Evolutionary conservation across 2,329 filamentous ascomycete species (phyloP), one percentile per base, ranked within the genome.

Genomic region (Colletotrichum orchidophilum): DNA sequence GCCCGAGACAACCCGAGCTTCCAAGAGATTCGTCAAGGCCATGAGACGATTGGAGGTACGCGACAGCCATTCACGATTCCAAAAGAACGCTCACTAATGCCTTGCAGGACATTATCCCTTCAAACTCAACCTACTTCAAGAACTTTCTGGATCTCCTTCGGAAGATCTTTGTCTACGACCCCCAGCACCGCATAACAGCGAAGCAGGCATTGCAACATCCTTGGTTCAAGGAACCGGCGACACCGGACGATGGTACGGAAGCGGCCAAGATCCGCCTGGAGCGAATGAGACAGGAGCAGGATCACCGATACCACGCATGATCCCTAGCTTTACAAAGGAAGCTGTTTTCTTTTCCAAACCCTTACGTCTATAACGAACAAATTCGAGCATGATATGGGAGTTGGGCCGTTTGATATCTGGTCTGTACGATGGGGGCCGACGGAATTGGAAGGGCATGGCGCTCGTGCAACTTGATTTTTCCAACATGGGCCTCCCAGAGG

Each of bases 101-200:
- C 3, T 13, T 63, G 12, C 52, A 92, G 90, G 90, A 92, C 72
- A 92, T 92, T 63, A 91, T 92, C 50, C 90, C 90, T 0, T 82
- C 83, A 5, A 89, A 83, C 73, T 90, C 82, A 71, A 83, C 83
- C 13, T 93, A 92, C 79, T 82, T 91, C 68, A 85, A 84, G 71
- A 87, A 89, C 72, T 92, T 93, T 75, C 80, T 92, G 58, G 90
- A 92, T 77, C 83, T 93, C 11, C 81, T 93, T 8, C 85, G 86
- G 75, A 91, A 88, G 78, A 92, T 93, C 59, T 93, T 93, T 75
- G 87, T 92, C 35, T 93, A 93, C 77, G 90, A 93, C 70, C 90
- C 91, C 12, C 81, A 83, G 5, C 87, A 90, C 67, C 88, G 91
- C 55, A 92, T 93, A 73, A 92, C 90, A 4, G 91, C 91, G 26